Base-by-base conservation (phyloP, 306 rosid species). In the Glycine latifolia region DNA sequence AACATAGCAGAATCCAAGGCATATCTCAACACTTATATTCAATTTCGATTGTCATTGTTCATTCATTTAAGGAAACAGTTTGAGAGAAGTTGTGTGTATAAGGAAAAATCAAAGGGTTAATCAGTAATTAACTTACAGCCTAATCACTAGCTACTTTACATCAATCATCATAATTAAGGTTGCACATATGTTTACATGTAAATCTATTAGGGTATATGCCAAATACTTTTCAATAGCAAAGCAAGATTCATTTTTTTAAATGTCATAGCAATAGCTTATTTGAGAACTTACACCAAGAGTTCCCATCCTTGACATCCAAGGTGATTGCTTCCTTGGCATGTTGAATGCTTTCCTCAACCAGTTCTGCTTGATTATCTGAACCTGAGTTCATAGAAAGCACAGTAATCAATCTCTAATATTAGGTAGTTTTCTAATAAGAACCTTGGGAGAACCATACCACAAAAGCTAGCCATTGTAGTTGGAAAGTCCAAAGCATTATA, bases 281-380 rank as follows among this genome's bases (percentile, higher is more conserved):
- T 58, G 52, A 77, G 71, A 80, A 53, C 97, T 87, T 91, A 95
- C 98, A 93, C 99, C 98, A 95, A 79, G 98, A 95, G 83, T 88
- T 88, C 70, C 96, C 99, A 88, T 93, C 98, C 87, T 88, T 91
- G 81, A 95, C 98, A 84, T 95, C 98, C 89, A 95, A 90, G 76
- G 92, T 79, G 87, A 95, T 88, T 67, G 98, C 98, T 75, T 93
- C 94, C 86, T 81, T 95, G 62, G 97, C 99, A 82, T 91, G 98
- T 71, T 87, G 90, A 87, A 95, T 93, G 94, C 99, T 95, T 88
- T 93, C 96, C 74, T 95, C 96, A 48, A 95, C 92, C 86, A 95
- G 92, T 80, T 95, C 94, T 65, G 89, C 90, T 85, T 89, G 89
- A 87, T 90, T 93, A 86, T 93, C 94, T 10, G 86, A 74, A 85